These are phyloP conservation scores for Trypanosoma cruzi DNA, from an alignment of 208 protist species.

Conservation along the genomic window DNA sequence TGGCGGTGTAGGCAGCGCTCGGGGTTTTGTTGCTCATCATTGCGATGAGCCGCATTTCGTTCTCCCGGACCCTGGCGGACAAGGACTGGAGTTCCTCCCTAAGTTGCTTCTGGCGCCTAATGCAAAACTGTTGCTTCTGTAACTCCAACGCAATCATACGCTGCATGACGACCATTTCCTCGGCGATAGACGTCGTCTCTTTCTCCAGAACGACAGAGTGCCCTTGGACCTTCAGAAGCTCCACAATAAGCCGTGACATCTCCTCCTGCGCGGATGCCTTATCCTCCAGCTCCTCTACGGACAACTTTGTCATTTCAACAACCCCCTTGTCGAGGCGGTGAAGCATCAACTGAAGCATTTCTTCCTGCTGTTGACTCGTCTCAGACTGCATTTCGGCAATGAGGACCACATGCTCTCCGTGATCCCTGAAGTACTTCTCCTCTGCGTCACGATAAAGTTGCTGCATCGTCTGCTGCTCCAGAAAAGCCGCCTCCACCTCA, in stretches of 20 bases:
- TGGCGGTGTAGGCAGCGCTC: neutral
- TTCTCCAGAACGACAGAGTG: slow-evolving; percentile 28
- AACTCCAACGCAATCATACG: slow-evolving; percentile 53
- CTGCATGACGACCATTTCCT: slow-evolving; percentile 31
- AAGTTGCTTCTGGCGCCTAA: slow-evolving; percentile 43
- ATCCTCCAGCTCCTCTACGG: slow-evolving; percentile 27
- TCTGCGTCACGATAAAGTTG: slow-evolving; percentile 26
- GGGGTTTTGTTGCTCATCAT: slow-evolving; percentile 11
- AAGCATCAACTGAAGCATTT: slow-evolving; percentile 40
- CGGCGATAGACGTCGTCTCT: slow-evolving; percentile 27
- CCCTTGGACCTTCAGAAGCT: slow-evolving; percentile 39
- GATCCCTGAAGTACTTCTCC: slow-evolving; percentile 41
- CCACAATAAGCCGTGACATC: slow-evolving; percentile 31
- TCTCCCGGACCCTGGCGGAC: slow-evolving; percentile 28
- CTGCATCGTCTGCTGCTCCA: slow-evolving; percentile 36
- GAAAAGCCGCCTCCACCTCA: slow-evolving; percentile 44
- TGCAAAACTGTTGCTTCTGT: slow-evolving; percentile 45
- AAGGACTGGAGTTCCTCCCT: slow-evolving; percentile 33
- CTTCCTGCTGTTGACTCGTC: slow-evolving; percentile 28
- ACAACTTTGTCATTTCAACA: slow-evolving; percentile 27
- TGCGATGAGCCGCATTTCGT: slow-evolving; percentile 16
- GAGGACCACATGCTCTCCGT: slow-evolving; percentile 37
- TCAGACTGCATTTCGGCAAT: slow-evolving; percentile 36
- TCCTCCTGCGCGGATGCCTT: slow-evolving; percentile 25
- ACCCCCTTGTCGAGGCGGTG: slow-evolving; percentile 20